These are phyloP conservation scores for Rhodomyrtus tomentosa DNA, from an alignment of 345 rosid species.

Conservation along the genomic window DNA sequence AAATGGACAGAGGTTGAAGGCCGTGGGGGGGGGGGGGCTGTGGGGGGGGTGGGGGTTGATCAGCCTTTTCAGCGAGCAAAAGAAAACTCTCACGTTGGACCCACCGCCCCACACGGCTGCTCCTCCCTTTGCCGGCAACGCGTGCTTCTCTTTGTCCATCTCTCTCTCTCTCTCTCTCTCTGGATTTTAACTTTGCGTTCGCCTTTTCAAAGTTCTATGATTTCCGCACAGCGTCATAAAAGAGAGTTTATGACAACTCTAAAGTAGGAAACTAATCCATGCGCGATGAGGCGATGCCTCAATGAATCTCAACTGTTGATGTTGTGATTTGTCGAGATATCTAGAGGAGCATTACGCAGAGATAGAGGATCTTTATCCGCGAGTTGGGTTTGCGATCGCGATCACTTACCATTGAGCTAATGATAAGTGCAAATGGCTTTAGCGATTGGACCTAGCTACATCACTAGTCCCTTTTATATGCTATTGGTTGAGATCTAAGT, in stretches of 20 bases:
- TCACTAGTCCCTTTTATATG: not conserved
- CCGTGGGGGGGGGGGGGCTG: no score
- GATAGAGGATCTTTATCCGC: not conserved
- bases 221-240: not conserved
- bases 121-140: constrained; percentile 64
- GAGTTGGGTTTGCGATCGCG: not conserved
- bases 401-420: not conserved
- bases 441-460: not conserved
- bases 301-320: not conserved
- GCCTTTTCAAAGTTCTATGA: not conserved
- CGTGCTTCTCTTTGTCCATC: constrained; percentile 52
- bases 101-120: constrained; percentile 77
- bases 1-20: not conserved
- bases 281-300: not conserved
- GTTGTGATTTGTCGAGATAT: no score
- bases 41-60: no score
- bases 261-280: not conserved
- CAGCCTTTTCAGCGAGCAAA: constrained; percentile 23
- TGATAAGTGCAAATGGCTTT: not conserved
- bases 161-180: not conserved
- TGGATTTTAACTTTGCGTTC: not conserved
- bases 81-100: constrained; percentile 19
- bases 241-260: not conserved
- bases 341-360: not conserved
- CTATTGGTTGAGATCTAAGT: not conserved